Base-by-base conservation (phyloP, 1,284 basidiomycete species). In the Sanguinoderma infundibulare region DNA sequence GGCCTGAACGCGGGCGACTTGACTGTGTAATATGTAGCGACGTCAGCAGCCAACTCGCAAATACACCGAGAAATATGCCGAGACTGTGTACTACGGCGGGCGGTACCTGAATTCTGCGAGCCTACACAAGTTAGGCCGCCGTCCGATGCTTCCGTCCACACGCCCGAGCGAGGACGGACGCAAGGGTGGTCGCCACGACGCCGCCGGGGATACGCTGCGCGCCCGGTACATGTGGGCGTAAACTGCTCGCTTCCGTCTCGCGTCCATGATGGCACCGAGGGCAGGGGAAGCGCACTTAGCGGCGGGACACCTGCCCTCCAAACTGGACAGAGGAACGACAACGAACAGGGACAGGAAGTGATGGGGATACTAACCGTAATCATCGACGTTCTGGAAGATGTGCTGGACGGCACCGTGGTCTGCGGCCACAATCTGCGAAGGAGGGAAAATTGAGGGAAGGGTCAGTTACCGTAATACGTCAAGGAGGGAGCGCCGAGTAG, bases 371-470 rank as follows among this genome's bases (percentile, higher is more conserved):
- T 57, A 28, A 74, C 72, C 70, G 60, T 77, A 78, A 51, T 70
- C 68, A 39, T 74, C 72, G 36, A 69, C 67, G 60, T 77, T 69
- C 44, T 74, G 73, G 61, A 78, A 76, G 53, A 79, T 76, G 60
- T 78, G 72, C 36, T 72, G 73, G 15, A 74, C 75, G 46, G 77
- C 77, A 2, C 71, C 70, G 60, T 77, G 73, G 65, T 79, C 77
- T 20, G 73, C 67, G 5, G 73, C 74, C 57, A 78, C 70, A 53
- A 78, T 70, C 77, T 78, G 64, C 26, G 14, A 56, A 32, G 30
- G 49, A 20, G 22, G 24, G 44, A 4, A 28, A n/a, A 14, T 20
- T 51, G 15, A 49, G 17, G 53, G 28, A 14, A 5, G 24, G 5
- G 24, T 44, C 24, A 44, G 42, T 42, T 22, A 42, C 5, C 20